Base-by-base conservation (phyloP, 768 basidiomycete genomes). In the Cubamyces sp. region DNA sequence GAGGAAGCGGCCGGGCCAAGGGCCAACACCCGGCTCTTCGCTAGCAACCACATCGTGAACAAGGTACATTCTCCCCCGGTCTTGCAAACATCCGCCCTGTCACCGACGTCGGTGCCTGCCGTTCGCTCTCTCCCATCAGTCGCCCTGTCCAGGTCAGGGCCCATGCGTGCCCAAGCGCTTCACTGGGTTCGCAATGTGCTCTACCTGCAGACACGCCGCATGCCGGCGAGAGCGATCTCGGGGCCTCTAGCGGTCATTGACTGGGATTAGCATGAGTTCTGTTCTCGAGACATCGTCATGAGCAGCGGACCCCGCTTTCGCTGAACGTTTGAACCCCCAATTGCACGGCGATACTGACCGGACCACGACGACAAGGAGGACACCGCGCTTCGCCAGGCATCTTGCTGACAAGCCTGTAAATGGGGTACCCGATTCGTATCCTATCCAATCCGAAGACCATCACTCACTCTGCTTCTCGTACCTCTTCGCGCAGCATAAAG, bases 101-200 rank as follows among this genome's bases (percentile, higher is more conserved):
- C 8, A 52, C 57, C 57, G 49, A 34, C 57, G 41, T 41, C 40
- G 47, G 57, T 59, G 42, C 57, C 57, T 59, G 49, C 30, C 48
- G 19, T 5, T 47, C 7, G 25, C 40, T 16, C 37, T 43, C 41
- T 41, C 40, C 34, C 26, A 59, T 34, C 49, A 34, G 26, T 19
- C 34, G 30, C 47, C 18, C 57, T 30, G 48, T 42, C 49, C 39
- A 41, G 41, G 26, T 25, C 49, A 30, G 26, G 42, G 21, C 42
- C 48, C 39, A 18, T 43, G 15, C 21, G 42, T 46, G 12, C 18
- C 28, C 25, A 26, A n/a, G 54, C 46, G 46, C 46, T 48, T n/a
- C 18, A 25, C 25, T 15, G 15, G 28, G 18, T 37, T 19, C 21
- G 15, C 21, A 15, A 12, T 19, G 43, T 26, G 28, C 28, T 37